Conservation (phyloP, 1,284 basidiomycete species). For the Abortiporus biennis region DNA sequence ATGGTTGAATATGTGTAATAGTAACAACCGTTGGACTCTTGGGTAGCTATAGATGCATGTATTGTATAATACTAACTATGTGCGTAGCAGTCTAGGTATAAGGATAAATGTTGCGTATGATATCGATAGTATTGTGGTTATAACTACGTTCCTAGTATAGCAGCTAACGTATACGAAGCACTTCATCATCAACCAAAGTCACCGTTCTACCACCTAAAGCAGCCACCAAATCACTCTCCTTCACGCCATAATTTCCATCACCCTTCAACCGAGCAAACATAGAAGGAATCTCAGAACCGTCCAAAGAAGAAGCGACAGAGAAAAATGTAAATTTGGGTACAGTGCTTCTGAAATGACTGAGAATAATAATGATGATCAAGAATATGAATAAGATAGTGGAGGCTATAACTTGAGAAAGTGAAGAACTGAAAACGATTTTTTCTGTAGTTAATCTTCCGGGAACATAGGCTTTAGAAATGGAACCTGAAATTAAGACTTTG, state of each 20-base stretch:
- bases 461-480: slow-evolving; percentile 2
- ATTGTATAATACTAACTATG: no score
- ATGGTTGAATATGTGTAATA: no score
- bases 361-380: neutral
- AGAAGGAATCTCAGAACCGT: slow-evolving; percentile 3
- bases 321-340: slow-evolving; percentile 4
- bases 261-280: slow-evolving; percentile 1
- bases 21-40: no score
- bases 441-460: neutral
- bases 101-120: no score
- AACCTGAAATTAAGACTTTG: slow-evolving; percentile 1
- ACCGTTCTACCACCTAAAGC: slow-evolving; percentile 1
- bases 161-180: no score
- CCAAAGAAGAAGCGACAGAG: slow-evolving; percentile 5
- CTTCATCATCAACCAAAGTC: no score
- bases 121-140: no score
- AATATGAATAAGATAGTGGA: slow-evolving; percentile 5
- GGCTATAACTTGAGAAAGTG: slow-evolving; percentile 4
- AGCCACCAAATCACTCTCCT: slow-evolving; percentile 1
- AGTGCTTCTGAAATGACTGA: neutral
- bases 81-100: no score
- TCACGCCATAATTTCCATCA: neutral
- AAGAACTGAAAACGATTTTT: slow-evolving; percentile 5
- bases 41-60: no score
- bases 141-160: no score